Evolutionary conservation across 2,329 filamentous ascomycete genomes (phyloP), one percentile per base, ranked within the genome.

Genomic region (Alternaria sp.): DNA sequence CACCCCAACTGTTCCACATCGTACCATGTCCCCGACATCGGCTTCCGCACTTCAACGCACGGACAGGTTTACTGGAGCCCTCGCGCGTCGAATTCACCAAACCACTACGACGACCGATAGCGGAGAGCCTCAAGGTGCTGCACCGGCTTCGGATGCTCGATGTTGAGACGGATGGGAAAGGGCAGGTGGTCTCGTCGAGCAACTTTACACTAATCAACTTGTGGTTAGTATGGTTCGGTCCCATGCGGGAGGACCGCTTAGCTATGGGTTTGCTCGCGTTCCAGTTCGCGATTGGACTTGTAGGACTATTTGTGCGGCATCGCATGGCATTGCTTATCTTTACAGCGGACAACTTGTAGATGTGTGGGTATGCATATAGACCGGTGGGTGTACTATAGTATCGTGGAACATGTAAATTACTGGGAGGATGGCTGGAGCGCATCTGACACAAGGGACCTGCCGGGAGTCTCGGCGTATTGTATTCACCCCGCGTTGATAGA

Each of bases 121-220:
- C 85, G 40, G 82, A 85, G 47, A 86, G 80, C 11, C 81, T 99
- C 67, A 90, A 88, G 73, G 70, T 95, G 15, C 84, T 98, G 60
- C 87, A 89, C 71, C 85, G 83, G 66, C 76, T 97, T 59, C 86
- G 84, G 65, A 83, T 98, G 55, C 78, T 97, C 58, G 86, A 88
- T 50, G 82, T 97, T 45, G 88, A 85, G 63, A 86, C 85, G 54
- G 89, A 95, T 74, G 84, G 88, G 36, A 82, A 90, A 58, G 92
- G 92, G 9, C 82, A 85, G 69, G 91, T 98, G 71, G 83, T 88
- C 23, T 91, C 96, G 80, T 95, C 90, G 19, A 93, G 89, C 68
- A 99, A 99, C 80, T 86, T 99, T 67, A 99, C 96, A 9, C 87
- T 99, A 51, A 85, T 99, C 69, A 99, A 99, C 78, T 86, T 99